Conservation (phyloP, 345 rosid genomes). For the Heritiera littoralis region DNA sequence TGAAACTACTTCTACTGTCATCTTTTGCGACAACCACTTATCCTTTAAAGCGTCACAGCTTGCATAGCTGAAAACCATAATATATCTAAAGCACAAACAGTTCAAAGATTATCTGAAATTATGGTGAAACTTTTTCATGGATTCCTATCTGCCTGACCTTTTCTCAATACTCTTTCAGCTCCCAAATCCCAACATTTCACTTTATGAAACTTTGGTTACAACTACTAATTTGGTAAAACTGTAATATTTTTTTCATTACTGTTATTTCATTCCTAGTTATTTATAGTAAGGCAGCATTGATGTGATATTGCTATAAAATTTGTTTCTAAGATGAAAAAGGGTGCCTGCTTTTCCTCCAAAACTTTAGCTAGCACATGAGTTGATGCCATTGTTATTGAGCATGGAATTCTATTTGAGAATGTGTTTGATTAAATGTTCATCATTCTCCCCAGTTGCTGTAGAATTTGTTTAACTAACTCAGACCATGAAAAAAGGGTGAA, state of each 20-base stretch:
- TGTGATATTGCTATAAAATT: constrained; percentile 8
- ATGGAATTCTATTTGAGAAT: constrained; percentile 1
- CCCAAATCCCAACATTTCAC: constrained; percentile 21
- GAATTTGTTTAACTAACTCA: background rate
- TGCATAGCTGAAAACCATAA: background rate
- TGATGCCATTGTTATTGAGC: background rate
- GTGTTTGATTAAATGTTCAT: constrained; percentile 1
- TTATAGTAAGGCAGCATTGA: background rate
- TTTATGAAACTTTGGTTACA: constrained; percentile 10
- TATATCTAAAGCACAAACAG: background rate
- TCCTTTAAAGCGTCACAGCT: background rate
- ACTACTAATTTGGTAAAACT: background rate
- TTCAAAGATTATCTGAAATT: background rate
- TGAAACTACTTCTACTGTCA: background rate
- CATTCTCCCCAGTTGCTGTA: background rate
- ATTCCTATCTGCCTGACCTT: background rate
- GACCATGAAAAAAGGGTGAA: background rate
- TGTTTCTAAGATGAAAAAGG: background rate
- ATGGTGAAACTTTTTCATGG: background rate
- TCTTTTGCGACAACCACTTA: background rate
- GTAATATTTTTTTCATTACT: constrained; percentile 14
- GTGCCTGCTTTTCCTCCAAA: constrained; percentile 12
- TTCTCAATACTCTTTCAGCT: background rate
- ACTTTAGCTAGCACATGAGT: background rate
- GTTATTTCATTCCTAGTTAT: background rate